Percentiles rank a stretch among this genome's conserved stretches.
Conservation (phyloP, 352 stramenopile species). For the Phytophthora sojae region DNA sequence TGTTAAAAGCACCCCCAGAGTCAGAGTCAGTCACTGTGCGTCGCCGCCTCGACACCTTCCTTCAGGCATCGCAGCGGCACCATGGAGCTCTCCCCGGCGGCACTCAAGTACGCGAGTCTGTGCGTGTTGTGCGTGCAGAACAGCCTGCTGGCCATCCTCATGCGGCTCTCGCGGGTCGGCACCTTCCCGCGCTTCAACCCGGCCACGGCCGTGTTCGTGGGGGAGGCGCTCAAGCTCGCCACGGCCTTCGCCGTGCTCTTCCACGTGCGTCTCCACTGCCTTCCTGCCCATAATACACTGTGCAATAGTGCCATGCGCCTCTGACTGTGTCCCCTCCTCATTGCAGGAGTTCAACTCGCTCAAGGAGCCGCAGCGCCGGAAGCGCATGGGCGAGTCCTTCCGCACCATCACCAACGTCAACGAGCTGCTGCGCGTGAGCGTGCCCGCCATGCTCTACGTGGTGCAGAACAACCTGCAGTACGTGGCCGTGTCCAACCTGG, state of each 20-base stretch:
- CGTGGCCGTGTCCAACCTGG: constrained; percentile 81
- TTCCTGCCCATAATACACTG: not conserved
- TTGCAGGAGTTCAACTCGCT: constrained; percentile 40
- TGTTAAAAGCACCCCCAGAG: not conserved
- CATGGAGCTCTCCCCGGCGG: constrained; percentile 45
- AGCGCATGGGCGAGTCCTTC: constrained; percentile 36
- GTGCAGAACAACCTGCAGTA: constrained; percentile 90
- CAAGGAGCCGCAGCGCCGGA: constrained; percentile 32
- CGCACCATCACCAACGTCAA: constrained; percentile 63
- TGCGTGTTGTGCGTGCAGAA: constrained; percentile 86
- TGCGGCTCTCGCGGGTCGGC: constrained; percentile 82
- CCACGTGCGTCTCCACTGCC: constrained; percentile 28
- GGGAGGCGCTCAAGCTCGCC: constrained; percentile 77
- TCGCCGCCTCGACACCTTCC: not conserved
- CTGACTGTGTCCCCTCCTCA: constrained; percentile 2
- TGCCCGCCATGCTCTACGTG: constrained; percentile 82
- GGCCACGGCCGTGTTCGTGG: constrained; percentile 76
- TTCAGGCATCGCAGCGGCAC: not conserved
- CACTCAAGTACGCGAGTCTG: constrained; percentile 84
- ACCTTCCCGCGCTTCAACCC: constrained; percentile 77
- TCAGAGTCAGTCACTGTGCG: not conserved
- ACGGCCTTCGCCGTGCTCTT: constrained; percentile 57
- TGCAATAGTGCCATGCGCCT: not conserved
- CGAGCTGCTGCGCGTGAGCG: constrained; percentile 78
- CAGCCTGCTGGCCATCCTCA: constrained; percentile 77